phyloP scores from a whole-genome alignment of 768 basidiomycete species.

The Trametes cubensis region DNA sequence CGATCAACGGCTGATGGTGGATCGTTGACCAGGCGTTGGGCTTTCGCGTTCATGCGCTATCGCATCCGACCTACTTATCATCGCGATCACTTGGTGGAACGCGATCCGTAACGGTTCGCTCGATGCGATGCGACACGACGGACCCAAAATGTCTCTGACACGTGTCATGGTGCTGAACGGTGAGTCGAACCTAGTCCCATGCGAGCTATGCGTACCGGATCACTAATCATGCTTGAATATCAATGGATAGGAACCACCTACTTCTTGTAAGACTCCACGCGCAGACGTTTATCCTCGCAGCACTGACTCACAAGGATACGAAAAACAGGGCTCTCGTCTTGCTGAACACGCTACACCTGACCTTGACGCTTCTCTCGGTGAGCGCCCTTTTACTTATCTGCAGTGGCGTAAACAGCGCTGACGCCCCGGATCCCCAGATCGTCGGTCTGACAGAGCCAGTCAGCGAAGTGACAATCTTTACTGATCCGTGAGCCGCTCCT shows the following conservation, averaged over 20 bases:
- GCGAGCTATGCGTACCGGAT: neutral
- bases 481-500: neutral
- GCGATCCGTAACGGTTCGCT: neutral
- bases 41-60: slow-evolving; percentile 1
- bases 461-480: neutral
- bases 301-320: too few relatives aligned
- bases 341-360: neutral
- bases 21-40: neutral
- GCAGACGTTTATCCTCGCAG: too few relatives aligned
- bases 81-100: slow-evolving; percentile 4
- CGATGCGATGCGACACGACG: neutral
- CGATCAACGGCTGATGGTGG: too few relatives aligned
- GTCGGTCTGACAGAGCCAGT: neutral
- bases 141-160: neutral
- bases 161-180: neutral
- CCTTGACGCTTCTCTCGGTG: neutral
- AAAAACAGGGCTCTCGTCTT: neutral
- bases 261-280: neutral
- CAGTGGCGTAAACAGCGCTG: too few relatives aligned
- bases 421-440: neutral
- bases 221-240: neutral
- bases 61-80: neutral
- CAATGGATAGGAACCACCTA: neutral
- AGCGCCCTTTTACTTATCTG: neutral
- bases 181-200: neutral